phyloP scores from a whole-genome alignment of 371 early-diverging fungal species.

The Mucor velutinosus region DNA sequence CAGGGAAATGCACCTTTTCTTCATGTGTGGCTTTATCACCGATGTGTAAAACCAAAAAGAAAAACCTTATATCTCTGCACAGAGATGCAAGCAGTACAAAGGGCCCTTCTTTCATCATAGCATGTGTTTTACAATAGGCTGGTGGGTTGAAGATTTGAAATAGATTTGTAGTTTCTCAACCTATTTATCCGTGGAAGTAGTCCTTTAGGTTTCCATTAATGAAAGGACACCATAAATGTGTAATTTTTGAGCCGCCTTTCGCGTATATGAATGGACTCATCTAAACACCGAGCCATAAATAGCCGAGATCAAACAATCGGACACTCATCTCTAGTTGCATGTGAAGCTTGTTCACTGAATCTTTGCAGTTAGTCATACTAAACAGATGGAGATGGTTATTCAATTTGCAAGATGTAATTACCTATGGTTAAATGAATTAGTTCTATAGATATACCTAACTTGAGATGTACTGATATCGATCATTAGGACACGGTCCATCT shows the following conservation, averaged over 20 bases:
- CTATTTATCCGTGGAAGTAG: too few relatives aligned
- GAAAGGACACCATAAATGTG: too few relatives aligned
- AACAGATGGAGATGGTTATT: too few relatives aligned
- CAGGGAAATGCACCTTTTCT: neutral
- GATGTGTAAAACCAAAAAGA: neutral
- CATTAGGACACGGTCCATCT: too few relatives aligned
- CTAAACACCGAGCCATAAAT: constrained; percentile 20
- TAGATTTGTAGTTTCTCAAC: neutral
- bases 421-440: too few relatives aligned
- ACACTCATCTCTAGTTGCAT: neutral
- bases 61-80: neutral
- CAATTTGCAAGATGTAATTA: too few relatives aligned
- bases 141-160: neutral
- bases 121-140: neutral
- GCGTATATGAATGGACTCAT: neutral
- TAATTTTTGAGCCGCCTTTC: neutral
- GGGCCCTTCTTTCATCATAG: neutral
- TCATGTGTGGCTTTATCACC: neutral
- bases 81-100: neutral
- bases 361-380: too few relatives aligned
- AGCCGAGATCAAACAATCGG: neutral
- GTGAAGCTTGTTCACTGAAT: neutral
- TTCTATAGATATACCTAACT: too few relatives aligned
- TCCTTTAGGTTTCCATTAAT: too few relatives aligned
- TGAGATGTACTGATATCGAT: too few relatives aligned